Conservation (phyloP, 2,329 filamentous ascomycete genomes). For the Helminthosporium solani region DNA sequence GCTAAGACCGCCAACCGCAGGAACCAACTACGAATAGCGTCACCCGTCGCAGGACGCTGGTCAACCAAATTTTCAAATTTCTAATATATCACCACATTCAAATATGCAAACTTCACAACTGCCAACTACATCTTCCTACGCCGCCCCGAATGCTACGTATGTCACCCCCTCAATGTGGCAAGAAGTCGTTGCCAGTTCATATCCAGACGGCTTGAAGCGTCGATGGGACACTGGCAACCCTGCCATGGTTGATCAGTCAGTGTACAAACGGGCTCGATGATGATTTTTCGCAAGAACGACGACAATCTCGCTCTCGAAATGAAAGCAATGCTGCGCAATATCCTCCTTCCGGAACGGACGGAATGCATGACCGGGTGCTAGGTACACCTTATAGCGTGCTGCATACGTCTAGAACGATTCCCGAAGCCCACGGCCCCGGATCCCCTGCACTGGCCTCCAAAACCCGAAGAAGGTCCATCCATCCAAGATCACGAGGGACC, state of each 20-base stretch:
- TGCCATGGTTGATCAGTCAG: slow-evolving; percentile 39
- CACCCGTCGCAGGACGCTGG: slow-evolving; percentile 33
- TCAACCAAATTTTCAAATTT: slow-evolving; percentile 36
- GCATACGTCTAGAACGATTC: not conserved
- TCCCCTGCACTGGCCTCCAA: not conserved
- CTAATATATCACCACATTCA: slow-evolving; percentile 39
- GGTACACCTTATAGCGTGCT: not conserved
- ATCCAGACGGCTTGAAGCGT: slow-evolving; percentile 47
- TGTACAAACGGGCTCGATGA: slow-evolving; percentile 43
- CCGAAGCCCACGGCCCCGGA: not conserved
- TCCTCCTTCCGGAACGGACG: not conserved
- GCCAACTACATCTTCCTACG: slow-evolving; percentile 37
- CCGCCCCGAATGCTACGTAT: slow-evolving; percentile 34
- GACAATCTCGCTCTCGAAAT: not conserved
- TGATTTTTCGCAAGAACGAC: slow-evolving; percentile 16
- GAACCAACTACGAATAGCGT: slow-evolving; percentile 41
- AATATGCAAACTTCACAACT: slow-evolving; percentile 35
- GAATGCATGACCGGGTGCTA: not conserved
- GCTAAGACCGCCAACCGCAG: slow-evolving; percentile 46
- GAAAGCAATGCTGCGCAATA: not conserved
- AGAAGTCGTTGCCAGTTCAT: slow-evolving; percentile 48
- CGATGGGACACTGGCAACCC: slow-evolving; percentile 46
- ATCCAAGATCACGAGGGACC: not conserved
- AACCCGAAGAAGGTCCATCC: not conserved
- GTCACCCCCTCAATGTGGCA: slow-evolving; percentile 56